These are phyloP conservation scores for Colletotrichum sp. DNA, from an alignment of 2,329 filamentous ascomycete genomes.

Conservation along the genomic window DNA sequence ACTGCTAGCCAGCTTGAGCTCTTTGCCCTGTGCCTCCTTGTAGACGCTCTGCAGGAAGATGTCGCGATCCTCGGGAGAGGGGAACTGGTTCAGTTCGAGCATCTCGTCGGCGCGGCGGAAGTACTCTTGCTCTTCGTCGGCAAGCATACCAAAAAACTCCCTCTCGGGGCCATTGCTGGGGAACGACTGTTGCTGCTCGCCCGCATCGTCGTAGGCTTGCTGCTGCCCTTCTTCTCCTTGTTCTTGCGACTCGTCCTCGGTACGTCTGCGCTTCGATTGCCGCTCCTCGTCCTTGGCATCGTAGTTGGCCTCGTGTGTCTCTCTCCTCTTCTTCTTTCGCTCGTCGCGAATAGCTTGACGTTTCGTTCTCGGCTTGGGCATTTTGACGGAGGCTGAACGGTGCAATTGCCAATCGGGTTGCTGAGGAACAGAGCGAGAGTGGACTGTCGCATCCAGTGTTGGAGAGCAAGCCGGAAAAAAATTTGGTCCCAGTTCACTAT, in stretches of 20 bases:
- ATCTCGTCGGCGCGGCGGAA: constrained; percentile 89
- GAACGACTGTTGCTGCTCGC: constrained; percentile 32
- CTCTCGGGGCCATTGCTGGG: constrained; percentile 49
- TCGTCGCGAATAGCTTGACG: constrained; percentile 42
- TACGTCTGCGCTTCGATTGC: constrained; percentile 23
- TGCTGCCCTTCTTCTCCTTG: constrained; percentile 23
- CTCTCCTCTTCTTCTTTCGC: constrained; percentile 42
- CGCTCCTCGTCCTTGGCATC: constrained; percentile 19
- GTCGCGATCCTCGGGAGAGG: constrained; percentile 71
- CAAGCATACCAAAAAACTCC: constrained; percentile 91
- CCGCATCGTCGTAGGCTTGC: constrained; percentile 21
- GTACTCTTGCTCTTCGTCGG: constrained; percentile 93
- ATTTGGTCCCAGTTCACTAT: constrained; percentile 10
- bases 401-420: background rate
- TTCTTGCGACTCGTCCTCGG: constrained; percentile 24
- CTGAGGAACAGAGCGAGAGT: background rate
- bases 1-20: constrained; percentile 93
- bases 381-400: constrained; percentile 25
- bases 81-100: constrained; percentile 89
- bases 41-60: constrained; percentile 83
- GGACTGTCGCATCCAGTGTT: background rate
- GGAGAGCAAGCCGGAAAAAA: background rate
- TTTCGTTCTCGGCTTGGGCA: constrained; percentile 50
- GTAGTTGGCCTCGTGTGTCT: constrained; percentile 23
- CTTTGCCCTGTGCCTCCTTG: constrained; percentile 86